Conservation (phyloP, 192 early-diverging fungal genomes). For the Podila clonocystis region DNA sequence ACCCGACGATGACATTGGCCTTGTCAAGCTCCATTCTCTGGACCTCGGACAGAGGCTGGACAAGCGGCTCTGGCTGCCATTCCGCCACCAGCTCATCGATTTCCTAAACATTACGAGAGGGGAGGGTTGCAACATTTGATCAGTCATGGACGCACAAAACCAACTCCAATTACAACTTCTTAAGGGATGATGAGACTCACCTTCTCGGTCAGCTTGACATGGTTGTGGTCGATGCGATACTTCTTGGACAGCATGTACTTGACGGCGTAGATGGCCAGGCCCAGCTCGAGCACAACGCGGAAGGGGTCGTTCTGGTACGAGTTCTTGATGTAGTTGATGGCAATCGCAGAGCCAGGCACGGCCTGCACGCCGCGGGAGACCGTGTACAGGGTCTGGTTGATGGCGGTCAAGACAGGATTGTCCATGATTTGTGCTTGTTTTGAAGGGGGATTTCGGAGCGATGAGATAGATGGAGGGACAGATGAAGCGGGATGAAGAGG, state of each 20-base stretch:
- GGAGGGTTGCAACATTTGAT: too few species aligned
- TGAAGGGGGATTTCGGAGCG: not conserved
- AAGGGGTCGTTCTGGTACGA: constrained; percentile 58
- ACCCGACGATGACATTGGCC: constrained; percentile 77
- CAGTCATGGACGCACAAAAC: constrained; percentile 64
- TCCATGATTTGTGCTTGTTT: constrained; percentile 26
- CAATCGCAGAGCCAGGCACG: constrained; percentile 80
- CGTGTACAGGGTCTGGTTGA: constrained; percentile 57
- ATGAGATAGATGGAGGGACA: constrained; percentile 14
- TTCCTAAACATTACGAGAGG: constrained; percentile 71
- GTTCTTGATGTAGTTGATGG: constrained; percentile 33
- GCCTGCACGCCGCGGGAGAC: constrained; percentile 48
- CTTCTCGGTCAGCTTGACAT: constrained; percentile 85
- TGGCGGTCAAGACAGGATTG: constrained; percentile 51
- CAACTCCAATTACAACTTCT: constrained; percentile 93
- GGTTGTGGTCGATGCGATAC: constrained; percentile 79
- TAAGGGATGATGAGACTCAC: constrained; percentile 74
- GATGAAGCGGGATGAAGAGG: not conserved
- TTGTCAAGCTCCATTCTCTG: constrained; percentile 81
- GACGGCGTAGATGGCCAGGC: constrained; percentile 86
- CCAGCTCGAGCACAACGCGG: constrained; percentile 72
- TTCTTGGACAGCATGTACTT: constrained; percentile 89
- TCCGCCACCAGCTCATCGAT: constrained; percentile 94
- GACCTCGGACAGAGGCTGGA: constrained; percentile 75
- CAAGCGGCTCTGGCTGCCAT: constrained; percentile 95